phyloP scores from a whole-genome alignment of 2,329 filamentous ascomycete species.

The Colletotrichum viniferum region DNA sequence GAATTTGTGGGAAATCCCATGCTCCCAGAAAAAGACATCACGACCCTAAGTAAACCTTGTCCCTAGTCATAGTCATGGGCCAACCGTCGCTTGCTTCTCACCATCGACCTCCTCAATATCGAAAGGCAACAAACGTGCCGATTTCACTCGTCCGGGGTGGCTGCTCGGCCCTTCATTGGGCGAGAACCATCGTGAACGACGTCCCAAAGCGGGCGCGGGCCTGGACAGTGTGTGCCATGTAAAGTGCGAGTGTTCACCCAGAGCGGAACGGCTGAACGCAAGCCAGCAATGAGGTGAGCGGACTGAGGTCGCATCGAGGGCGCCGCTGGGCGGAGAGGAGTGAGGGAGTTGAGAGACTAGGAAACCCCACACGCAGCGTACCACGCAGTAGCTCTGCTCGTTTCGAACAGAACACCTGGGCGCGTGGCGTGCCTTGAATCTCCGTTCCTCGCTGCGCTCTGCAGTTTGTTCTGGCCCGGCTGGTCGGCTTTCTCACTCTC shows the following conservation, averaged over 20 bases:
- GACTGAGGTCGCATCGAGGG: neutral
- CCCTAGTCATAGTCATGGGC: neutral
- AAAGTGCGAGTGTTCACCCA: neutral
- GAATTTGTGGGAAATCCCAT: neutral
- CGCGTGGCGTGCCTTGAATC: neutral
- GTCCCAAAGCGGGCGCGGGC: neutral
- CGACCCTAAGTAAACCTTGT: neutral
- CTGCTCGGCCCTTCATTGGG: neutral
- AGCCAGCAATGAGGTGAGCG: neutral
- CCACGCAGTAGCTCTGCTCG: neutral
- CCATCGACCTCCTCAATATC: neutral
- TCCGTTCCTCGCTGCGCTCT: neutral
- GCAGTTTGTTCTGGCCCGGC: neutral
- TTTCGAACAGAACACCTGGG: neutral
- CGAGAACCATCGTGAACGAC: neutral
- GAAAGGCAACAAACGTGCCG: neutral
- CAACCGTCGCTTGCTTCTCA: neutral
- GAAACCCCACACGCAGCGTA: neutral
- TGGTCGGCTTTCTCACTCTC: neutral
- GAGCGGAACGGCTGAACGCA: neutral
- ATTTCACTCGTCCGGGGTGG: neutral
- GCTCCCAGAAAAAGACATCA: neutral
- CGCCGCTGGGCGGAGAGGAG: neutral
- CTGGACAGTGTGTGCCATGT: neutral
- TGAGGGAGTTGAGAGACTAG: neutral